A percentile compares a stretch with the other conserved stretches of the same genome.
Conservation (phyloP, 345 rosid species). For the Arabidopsis suecica region DNA sequence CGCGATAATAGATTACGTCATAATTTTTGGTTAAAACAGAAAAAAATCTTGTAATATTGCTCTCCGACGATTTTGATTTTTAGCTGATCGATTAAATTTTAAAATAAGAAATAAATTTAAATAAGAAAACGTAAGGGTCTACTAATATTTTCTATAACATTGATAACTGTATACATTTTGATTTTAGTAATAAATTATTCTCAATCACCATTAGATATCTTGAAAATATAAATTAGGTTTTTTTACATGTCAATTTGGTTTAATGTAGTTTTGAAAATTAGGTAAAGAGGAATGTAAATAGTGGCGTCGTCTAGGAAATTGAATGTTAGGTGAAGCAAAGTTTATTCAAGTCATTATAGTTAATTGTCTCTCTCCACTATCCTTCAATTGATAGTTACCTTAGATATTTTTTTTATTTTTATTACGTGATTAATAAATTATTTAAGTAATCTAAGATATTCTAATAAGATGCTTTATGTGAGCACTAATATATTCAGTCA, state of each 20-base stretch:
- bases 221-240: neutral
- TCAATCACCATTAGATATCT: neutral
- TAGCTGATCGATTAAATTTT: neutral
- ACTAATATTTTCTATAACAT: neutral
- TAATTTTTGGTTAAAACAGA: neutral
- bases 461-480: conserved; percentile 31
- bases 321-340: conserved; percentile 39
- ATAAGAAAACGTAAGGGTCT: neutral
- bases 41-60: no score
- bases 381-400: conserved; percentile 18
- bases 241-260: neutral
- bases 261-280: conserved; percentile 20
- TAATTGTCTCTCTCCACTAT: conserved; percentile 29
- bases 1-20: neutral
- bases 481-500: conserved; percentile 42
- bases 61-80: neutral
- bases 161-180: neutral
- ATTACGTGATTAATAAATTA: neutral
- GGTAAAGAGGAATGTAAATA: conserved; percentile 20
- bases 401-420: conserved; percentile 16
- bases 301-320: conserved; percentile 25
- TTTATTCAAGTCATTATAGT: conserved; percentile 30
- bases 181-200: neutral
- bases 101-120: neutral
- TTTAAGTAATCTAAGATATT: neutral